Conservation (phyloP, 768 basidiomycete species). For the Kwoniella newhampshirensis region DNA sequence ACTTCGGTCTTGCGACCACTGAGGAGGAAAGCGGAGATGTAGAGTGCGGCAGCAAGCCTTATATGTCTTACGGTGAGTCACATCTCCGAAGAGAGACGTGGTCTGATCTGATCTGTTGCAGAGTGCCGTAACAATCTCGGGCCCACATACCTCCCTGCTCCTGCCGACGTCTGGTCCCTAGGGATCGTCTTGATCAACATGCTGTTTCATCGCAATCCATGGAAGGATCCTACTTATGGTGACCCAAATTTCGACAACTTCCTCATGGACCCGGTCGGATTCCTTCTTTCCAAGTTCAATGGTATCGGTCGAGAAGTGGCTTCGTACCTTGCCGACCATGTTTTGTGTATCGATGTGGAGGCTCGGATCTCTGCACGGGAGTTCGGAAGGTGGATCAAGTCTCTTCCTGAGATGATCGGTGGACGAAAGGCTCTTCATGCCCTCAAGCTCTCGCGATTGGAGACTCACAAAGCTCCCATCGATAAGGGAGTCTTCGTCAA, state of each 20-base stretch:
- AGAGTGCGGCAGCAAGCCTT: slow-evolving; percentile 97
- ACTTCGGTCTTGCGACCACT: slow-evolving; percentile 91
- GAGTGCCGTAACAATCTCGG: slow-evolving; percentile 98
- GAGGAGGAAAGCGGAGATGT: slow-evolving; percentile 88
- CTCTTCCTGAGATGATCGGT: slow-evolving; percentile 70
- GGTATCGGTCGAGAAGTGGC: slow-evolving; percentile 69
- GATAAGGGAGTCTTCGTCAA: slow-evolving; percentile 36
- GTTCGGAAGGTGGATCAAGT: slow-evolving; percentile 81
- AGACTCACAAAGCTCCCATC: slow-evolving; percentile 12
- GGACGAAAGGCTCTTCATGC: slow-evolving; percentile 45
- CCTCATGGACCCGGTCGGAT: slow-evolving; percentile 72
- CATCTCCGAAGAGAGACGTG: neutral
- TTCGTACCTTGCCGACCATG: slow-evolving; percentile 75
- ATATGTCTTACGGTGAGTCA: slow-evolving; percentile 90
- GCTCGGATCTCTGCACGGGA: slow-evolving; percentile 73
- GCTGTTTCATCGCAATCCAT: slow-evolving; percentile 97
- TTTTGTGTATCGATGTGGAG: slow-evolving; percentile 75
- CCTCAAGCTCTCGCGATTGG: slow-evolving; percentile 33
- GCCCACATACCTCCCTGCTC: slow-evolving; percentile 88
- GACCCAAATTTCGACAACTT: slow-evolving; percentile 75
- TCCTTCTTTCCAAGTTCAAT: slow-evolving; percentile 85
- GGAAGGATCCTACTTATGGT: slow-evolving; percentile 88
- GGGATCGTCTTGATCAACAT: slow-evolving; percentile 99
- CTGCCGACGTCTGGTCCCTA: slow-evolving; percentile 98
- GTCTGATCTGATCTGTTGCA: slow-evolving; percentile 45